Base-by-base conservation (phyloP, 768 basidiomycete genomes). In the Leucocoprinus sp. region DNA sequence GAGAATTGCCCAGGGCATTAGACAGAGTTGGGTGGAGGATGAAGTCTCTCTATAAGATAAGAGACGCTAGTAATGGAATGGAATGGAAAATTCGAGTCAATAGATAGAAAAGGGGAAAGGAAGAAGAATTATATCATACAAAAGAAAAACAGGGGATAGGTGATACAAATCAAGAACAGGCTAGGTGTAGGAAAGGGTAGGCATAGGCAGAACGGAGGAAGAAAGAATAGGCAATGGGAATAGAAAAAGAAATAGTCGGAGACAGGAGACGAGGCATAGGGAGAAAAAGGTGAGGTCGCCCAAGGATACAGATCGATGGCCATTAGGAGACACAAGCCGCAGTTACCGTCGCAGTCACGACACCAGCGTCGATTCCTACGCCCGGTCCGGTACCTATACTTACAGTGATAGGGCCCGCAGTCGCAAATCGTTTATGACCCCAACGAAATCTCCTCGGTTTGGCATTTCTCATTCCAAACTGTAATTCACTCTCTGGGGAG, bases 251-350 rank as follows among this genome's bases (percentile, higher is more conserved):
- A 21, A 33, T 33, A 35, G 31, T 22, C 21, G 5, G 24, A 12
- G 37, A 39, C 2, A 23, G 11, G 22, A 24, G 37, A 24, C 11
- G 24, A 17, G 9, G 3, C 24, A 41, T 26, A 41, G 17, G 39
- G 9, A 26, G 39, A 27, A n/a, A 11, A 31, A 31, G 27, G 31
- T n/a, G 31, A 29, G 15, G 9, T 21, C 35, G 28, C 5, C 14
- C 31, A 43, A 22, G 12, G 21, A 9, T 17, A 12, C 31, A 35
- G 24, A 5, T 43, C 28, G 4, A 18, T 11, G n/a, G 29, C 12
- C 21, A 15, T 37, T 48, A 48, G 41, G 39, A 42, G 17, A 42
- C 46, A 24, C 46, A 48, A 15, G 46, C 15, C 15, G 46, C 38
- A n/a, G 46, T 36, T 15, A 33, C 46, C 34, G 23, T 26, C 17